Base-by-base conservation (phyloP, 1,284 basidiomycete genomes). In the Coniferiporia sulphurascens region DNA sequence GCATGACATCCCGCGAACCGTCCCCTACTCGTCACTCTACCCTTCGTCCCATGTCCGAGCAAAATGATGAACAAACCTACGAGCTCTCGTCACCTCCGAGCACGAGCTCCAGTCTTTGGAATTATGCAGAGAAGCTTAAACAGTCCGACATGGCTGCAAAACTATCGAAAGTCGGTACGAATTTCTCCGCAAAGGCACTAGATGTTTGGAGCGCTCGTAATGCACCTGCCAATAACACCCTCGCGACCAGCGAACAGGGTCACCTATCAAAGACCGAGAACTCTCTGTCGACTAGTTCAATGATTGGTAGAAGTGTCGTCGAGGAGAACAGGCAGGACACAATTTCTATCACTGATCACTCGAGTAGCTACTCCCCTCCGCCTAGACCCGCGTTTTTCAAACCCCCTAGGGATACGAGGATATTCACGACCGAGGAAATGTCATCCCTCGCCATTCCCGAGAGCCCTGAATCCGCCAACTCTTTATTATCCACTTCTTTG, bases 111-210 rank as follows among this genome's bases (percentile, higher is more conserved):
- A 74, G 73, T 57, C 63, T 89, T 4, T 88, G 86, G 86, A 70
- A 72, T 45, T 91, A 90, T 67, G 86, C 89, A 0, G 86, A 82
- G 66, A 89, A 84, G 67, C 67, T 91, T 12, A 86, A 81, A 66
- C 83, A 87, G 57, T 89, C 87, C 2, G 86, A 90, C 66, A 74
- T 87, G 4, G 77, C 83, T 38, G 88, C 89, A 5, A 77, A 78
- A 1, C 69, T 90, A 12, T 76, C 88, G 2, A 91, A 89, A 71
- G 83, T 80, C 53, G 84, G 87, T 68, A 86, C 80, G 19, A 91
- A 90, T 64, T 87, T 85, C 83, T 78, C 80, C 35, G 87, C 87
- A 21, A 84, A 78, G 65, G 83, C 84, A 34, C 59, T 79, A 58
- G 71, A 74, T 46, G 71, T 75, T 6, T 83, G 80, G 80, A 71